phyloP scores from a whole-genome alignment of 139 green algal species.

The Mesotaenium endlicherianum region DNA sequence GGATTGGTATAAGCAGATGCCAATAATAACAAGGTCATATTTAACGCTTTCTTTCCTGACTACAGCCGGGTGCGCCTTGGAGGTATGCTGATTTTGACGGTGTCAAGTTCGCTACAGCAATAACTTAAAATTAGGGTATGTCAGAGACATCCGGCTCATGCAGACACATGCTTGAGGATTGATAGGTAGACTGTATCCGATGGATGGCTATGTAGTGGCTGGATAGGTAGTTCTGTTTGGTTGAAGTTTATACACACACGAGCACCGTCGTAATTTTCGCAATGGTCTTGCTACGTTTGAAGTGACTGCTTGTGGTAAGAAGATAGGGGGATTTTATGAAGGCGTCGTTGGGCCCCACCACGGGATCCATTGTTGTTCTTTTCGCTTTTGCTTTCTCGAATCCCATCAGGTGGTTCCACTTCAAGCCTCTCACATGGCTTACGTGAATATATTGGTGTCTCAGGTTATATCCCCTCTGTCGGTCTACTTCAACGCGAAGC shows the following conservation, averaged over 20 bases:
- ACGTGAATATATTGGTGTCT: not conserved
- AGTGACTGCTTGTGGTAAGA: too few species aligned
- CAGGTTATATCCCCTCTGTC: constrained; percentile 88
- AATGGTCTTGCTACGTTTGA: too few species aligned
- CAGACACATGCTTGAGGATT: too few species aligned
- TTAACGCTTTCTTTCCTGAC: constrained; percentile 92
- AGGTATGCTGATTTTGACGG: constrained; percentile 66
- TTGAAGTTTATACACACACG: too few species aligned
- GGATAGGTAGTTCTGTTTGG: too few species aligned
- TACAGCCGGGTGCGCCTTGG: constrained; percentile 86
- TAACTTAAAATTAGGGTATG: not conserved
- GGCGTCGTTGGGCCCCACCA: too few species aligned
- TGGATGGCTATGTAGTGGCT: too few species aligned
- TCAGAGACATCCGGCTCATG: too few species aligned
- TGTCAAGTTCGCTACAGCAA: not conserved
- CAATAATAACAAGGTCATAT: constrained; percentile 90
- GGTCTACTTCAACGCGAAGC: constrained; percentile 94
- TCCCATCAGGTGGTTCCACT: not conserved
- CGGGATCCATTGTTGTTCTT: constrained; percentile 2
- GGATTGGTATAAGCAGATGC: constrained; percentile 88
- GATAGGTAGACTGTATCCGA: too few species aligned
- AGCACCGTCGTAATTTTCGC: too few species aligned
- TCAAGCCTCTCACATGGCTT: not conserved
- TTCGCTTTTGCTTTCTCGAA: not conserved
- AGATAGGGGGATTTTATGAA: too few species aligned